These are phyloP conservation scores for Mucor saturninus DNA, from an alignment of 371 early-diverging fungal species.

Conservation along the genomic window DNA sequence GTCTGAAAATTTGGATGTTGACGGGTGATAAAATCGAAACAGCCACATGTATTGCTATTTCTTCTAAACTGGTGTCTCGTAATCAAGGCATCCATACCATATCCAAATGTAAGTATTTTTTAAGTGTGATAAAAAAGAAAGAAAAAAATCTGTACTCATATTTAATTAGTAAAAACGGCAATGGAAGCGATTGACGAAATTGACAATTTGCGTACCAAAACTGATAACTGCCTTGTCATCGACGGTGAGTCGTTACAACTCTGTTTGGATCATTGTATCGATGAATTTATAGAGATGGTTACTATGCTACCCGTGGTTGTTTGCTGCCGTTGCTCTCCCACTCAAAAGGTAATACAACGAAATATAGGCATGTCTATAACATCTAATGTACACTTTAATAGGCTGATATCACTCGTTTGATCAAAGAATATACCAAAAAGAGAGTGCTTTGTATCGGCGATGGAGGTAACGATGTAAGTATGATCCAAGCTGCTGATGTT, in stretches of 20 bases:
- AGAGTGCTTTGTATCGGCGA: slow-evolving; percentile 97
- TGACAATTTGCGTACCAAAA: slow-evolving; percentile 61
- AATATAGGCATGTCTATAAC: background rate
- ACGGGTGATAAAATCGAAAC: slow-evolving; percentile 99
- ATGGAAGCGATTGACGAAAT: slow-evolving; percentile 70
- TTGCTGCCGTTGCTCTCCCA: slow-evolving; percentile 98
- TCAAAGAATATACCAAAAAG: slow-evolving; percentile 79
- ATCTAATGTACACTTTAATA: slow-evolving; percentile 10
- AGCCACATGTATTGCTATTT: slow-evolving; percentile 97
- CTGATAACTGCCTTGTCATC: slow-evolving; percentile 90
- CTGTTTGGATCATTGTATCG: slow-evolving; percentile 70
- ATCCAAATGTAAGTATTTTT: slow-evolving; percentile 58
- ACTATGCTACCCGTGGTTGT: slow-evolving; percentile 90
- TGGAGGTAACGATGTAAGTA: slow-evolving; percentile 99
- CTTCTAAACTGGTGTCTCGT: slow-evolving; percentile 90
- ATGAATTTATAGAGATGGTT: slow-evolving; percentile 86
- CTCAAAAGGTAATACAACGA: slow-evolving; percentile 80
- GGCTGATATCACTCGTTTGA: slow-evolving; percentile 92
- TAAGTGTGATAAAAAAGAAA: background rate
- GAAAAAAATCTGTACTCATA: background rate
- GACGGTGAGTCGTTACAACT: slow-evolving; percentile 95
- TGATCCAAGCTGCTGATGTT: slow-evolving; percentile 99
- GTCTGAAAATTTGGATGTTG: slow-evolving; percentile 99
- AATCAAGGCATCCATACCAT: slow-evolving; percentile 86
- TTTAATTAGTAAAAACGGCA: slow-evolving; percentile 55